phyloP scores from a whole-genome alignment of 2,329 filamentous ascomycete genomes.

The Pyricularia sp. region DNA sequence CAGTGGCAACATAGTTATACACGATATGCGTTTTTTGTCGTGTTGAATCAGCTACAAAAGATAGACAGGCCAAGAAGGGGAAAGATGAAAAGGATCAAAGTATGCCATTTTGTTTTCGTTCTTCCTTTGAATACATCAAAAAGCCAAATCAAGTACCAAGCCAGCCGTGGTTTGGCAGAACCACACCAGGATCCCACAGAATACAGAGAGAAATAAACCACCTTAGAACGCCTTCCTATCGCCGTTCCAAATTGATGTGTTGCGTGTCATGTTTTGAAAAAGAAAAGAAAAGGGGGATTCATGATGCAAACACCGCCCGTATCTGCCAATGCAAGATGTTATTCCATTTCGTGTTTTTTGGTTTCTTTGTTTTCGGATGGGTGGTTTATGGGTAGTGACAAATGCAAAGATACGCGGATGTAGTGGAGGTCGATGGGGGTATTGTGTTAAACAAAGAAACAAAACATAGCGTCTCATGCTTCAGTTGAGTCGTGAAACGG shows the following conservation, averaged over 20 bases:
- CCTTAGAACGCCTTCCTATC: background rate
- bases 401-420: background rate
- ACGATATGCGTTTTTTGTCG: background rate
- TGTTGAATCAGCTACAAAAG: background rate
- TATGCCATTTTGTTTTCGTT: background rate
- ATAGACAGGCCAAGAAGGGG: background rate
- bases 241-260: background rate
- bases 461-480: background rate
- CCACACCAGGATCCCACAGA: background rate
- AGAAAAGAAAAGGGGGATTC: background rate
- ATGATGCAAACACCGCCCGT: background rate
- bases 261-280: background rate
- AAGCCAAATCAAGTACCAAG: background rate
- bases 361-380: background rate
- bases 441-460: background rate
- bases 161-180: background rate
- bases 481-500: background rate
- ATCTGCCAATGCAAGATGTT: background rate
- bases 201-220: background rate
- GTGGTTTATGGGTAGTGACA: background rate
- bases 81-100: background rate
- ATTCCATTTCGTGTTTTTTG: conserved; percentile 4
- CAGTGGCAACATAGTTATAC: background rate
- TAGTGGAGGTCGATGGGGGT: background rate
- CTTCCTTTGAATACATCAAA: background rate